phyloP scores from a whole-genome alignment of 352 stramenopile species.

The Plasmopara muralis region DNA sequence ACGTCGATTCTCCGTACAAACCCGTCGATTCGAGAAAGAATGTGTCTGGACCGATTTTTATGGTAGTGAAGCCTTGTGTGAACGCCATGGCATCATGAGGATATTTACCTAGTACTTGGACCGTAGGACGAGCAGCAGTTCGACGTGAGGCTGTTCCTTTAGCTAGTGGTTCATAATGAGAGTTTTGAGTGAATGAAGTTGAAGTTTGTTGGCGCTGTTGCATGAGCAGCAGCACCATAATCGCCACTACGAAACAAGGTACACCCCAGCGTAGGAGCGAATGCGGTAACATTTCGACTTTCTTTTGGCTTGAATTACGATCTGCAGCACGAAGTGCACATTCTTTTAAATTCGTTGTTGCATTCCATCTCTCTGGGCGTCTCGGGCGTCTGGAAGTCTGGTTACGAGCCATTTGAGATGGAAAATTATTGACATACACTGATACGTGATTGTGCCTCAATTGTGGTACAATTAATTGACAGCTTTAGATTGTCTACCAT shows the following conservation, averaged over 20 bases:
- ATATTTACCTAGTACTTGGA: conserved; percentile 64
- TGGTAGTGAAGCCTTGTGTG: conserved; percentile 70
- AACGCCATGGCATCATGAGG: conserved; percentile 81
- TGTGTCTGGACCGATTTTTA: conserved; percentile 50
- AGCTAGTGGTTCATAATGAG: conserved; percentile 10
- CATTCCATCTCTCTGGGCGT: conserved; percentile 6
- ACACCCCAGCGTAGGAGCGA: conserved; percentile 32
- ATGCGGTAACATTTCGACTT: conserved; percentile 22
- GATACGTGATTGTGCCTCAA: conserved; percentile 4
- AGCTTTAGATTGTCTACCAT: conserved; percentile 23
- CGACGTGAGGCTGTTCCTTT: conserved; percentile 12
- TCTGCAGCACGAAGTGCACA: conserved; percentile 1
- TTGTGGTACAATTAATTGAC: conserved; percentile 3
- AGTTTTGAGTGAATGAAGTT: background rate
- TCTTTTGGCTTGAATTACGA: conserved; percentile 3
- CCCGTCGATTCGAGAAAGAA: conserved; percentile 92
- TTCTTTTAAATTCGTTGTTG: conserved; percentile 11
- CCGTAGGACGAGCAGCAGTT: conserved; percentile 17
- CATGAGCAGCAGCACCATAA: conserved; percentile 16
- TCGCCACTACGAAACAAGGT: conserved; percentile 20
- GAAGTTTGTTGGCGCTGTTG: conserved; percentile 4
- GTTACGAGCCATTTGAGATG: conserved; percentile 23
- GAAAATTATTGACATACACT: background rate
- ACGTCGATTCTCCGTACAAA: conserved; percentile 78
- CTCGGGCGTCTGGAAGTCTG: conserved; percentile 11